A percentile compares a stretch with the other conserved stretches of the same genome.
Conservation (phyloP, 768 basidiomycete genomes). For the Xerocomellus chrysenteron region DNA sequence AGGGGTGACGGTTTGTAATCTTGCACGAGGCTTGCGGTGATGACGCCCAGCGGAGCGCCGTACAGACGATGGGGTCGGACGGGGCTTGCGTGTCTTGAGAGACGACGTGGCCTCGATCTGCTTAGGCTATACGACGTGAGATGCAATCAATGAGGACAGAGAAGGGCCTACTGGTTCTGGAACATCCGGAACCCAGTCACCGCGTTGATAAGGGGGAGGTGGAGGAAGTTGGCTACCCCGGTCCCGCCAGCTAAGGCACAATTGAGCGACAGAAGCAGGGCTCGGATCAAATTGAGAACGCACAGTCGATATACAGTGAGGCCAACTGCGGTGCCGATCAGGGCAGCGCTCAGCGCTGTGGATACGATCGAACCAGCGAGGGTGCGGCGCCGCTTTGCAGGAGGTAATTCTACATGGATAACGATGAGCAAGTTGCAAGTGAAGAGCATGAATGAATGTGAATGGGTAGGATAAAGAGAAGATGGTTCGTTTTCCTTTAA, state of each 20-base stretch:
- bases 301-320: conserved; percentile 85
- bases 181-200: conserved; percentile 50
- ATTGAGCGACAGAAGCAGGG: conserved; percentile 1
- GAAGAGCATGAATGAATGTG: conserved; percentile 30
- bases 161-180: conserved; percentile 33
- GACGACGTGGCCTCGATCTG: conserved; percentile 38
- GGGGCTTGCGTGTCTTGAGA: conserved; percentile 39
- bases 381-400: conserved; percentile 76
- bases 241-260: conserved; percentile 64
- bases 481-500: conserved; percentile 17
- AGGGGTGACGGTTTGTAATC: conserved; percentile 22
- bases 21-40: conserved; percentile 34
- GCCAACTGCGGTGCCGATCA: conserved; percentile 85
- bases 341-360: conserved; percentile 79
- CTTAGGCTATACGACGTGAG: conserved; percentile 25
- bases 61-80: conserved; percentile 29
- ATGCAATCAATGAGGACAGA: conserved; percentile 3
- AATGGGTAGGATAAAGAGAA: conserved; percentile 11
- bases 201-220: conserved; percentile 67
- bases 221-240: conserved; percentile 56
- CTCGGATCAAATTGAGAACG: conserved; percentile 32
- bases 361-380: conserved; percentile 82
- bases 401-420: conserved; percentile 67
- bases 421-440: conserved; percentile 43
- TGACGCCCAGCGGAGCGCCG: conserved; percentile 39